These are phyloP conservation scores for Gossypium herbaceum DNA, from an alignment of 345 rosid genomes.

Conservation along the genomic window DNA sequence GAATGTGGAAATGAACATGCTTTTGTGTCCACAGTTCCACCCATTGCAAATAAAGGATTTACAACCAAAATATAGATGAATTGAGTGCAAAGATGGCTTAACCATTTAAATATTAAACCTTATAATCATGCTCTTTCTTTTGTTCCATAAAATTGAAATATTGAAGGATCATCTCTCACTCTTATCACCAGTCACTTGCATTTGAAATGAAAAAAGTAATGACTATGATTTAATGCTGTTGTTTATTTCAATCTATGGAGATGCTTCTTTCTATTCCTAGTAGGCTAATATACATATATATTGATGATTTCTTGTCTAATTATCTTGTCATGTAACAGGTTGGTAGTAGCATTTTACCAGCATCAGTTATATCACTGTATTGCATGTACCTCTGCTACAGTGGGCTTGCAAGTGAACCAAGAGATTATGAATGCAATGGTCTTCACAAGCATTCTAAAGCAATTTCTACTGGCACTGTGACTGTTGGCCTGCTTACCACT, in stretches of 20 bases:
- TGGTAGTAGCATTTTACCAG: slow-evolving; percentile 89
- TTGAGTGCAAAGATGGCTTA: not conserved
- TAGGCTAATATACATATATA: not conserved
- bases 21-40: not conserved
- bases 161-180: not conserved
- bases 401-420: slow-evolving; percentile 95
- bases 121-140: not conserved
- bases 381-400: slow-evolving; percentile 97
- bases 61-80: not conserved
- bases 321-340: slow-evolving; percentile 47
- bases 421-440: slow-evolving; percentile 90
- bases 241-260: not conserved
- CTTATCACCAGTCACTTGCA: not conserved
- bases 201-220: not conserved
- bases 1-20: not conserved
- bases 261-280: not conserved
- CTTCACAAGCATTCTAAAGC: slow-evolving; percentile 91
- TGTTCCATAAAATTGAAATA: not conserved
- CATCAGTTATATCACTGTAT: slow-evolving; percentile 83
- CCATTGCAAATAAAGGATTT: not conserved
- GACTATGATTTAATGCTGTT: not conserved
- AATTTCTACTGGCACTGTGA: slow-evolving; percentile 81
- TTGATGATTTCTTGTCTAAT: not conserved
- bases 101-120: not conserved
- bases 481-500: slow-evolving; percentile 82